A percentile compares a stretch with the other conserved stretches of the same genome.
Evolutionary conservation across 2,329 filamentous ascomycete species (phyloP).

Genomic region (Diaporthe humulicola): DNA sequence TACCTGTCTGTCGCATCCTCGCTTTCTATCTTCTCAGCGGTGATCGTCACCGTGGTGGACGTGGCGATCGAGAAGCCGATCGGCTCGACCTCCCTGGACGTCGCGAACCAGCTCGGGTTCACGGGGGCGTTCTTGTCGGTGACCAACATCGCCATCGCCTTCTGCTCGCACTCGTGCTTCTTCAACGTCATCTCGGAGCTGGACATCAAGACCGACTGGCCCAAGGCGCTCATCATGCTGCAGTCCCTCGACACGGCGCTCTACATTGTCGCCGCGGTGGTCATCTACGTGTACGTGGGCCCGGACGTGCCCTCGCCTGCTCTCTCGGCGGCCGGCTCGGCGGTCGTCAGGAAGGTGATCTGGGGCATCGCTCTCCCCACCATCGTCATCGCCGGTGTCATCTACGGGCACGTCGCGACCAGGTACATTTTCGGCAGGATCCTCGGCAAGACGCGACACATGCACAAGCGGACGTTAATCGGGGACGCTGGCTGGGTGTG

Average conservation of each 20-base stretch:
- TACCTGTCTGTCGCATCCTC: slow-evolving; percentile 70
- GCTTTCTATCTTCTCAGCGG: slow-evolving; percentile 71
- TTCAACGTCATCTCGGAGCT: slow-evolving; percentile 77
- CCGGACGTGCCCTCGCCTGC: slow-evolving; percentile 73
- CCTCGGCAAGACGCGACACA: slow-evolving; percentile 70
- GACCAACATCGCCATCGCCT: slow-evolving; percentile 77
- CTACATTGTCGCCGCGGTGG: slow-evolving; percentile 74
- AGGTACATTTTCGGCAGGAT: slow-evolving; percentile 76
- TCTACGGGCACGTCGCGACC: slow-evolving; percentile 75
- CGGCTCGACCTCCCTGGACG: slow-evolving; percentile 50
- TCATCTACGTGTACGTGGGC: slow-evolving; percentile 78
- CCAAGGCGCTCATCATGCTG: slow-evolving; percentile 59
- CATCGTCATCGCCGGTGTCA: slow-evolving; percentile 78
- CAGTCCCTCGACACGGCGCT: slow-evolving; percentile 71
- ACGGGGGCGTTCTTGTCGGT: slow-evolving; percentile 68
- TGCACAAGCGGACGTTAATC: slow-evolving; percentile 62
- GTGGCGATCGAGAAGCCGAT: slow-evolving; percentile 63
- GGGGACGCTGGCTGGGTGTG: slow-evolving; percentile 70
- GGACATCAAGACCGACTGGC: slow-evolving; percentile 63
- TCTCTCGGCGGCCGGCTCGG: slow-evolving; percentile 69
- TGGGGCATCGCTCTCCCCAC: slow-evolving; percentile 78
- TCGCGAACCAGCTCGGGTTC: slow-evolving; percentile 57
- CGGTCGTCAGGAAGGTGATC: slow-evolving; percentile 71
- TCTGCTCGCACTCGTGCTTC: slow-evolving; percentile 77
- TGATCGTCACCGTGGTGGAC: slow-evolving; percentile 74